Evolutionary conservation across 345 rosid species (phyloP), one percentile per base, ranked within the genome.

Genomic region (Pistacia vera): DNA sequence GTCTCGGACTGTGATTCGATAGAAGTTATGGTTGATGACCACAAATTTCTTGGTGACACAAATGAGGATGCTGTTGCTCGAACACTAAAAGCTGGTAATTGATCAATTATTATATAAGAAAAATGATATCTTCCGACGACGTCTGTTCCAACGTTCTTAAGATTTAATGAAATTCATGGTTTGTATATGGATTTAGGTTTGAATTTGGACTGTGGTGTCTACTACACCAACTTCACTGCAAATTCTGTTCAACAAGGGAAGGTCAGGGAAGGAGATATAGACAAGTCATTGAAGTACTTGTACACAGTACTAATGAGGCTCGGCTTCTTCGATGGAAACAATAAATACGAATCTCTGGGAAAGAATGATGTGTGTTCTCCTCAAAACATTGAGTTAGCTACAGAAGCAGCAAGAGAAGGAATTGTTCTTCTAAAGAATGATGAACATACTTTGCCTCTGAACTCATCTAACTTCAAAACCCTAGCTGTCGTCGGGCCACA

Each of bases 191-290:
- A 66, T 16, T 30, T 59, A 85, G 92, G 92, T 41, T 76, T 90
- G 80, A 90, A 90, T 75, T 79, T 92, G 86, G 92, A 92, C 49
- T 92, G 95, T 68, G 95, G 97, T 66, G 76, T 11, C 18, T 84
- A 30, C 63, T 85, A 85, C 64, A 77, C 88, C 4, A 48, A 76
- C 2, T 66, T 70, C 67, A 71, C 83, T 5, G 74, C 66, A 38
- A 67, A 68, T 7, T 80, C 96, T 22, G 92, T 88, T 58, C 51
- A 17, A 6, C 82, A 61, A 58, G 91, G 91, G 49, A 78, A 85
- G 66, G 75, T 83, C 0, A 56, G 65, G 18, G 84, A 84, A 76
- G 58, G 73, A 30, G 81, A 83, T 46, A 74, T 85, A 6, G 84
- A 85, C 38, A 63, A 4, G 48, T 64, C 88, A 4, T 66, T 89